phyloP scores from a whole-genome alignment of 1,284 basidiomycete species.

The Caloboletus inedulis region DNA sequence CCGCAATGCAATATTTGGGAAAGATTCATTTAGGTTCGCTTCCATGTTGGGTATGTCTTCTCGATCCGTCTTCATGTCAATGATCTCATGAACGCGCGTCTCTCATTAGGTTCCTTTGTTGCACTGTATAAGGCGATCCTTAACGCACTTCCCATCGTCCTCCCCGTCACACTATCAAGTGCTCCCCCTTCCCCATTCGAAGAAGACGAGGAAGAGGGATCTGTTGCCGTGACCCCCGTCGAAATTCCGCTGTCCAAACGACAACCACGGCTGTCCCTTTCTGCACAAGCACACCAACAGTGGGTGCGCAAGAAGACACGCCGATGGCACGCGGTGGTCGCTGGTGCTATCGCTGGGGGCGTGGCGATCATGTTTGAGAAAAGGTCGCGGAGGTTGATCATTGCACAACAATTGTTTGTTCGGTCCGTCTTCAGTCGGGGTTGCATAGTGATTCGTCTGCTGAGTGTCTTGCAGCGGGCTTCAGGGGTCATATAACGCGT shows the following conservation, averaged over 20 bases:
- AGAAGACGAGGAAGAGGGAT: slow-evolving; percentile 30
- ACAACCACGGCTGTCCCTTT: slow-evolving; percentile 55
- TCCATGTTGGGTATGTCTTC: slow-evolving; percentile 71
- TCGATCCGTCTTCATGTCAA: background rate
- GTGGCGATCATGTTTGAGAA: slow-evolving; percentile 85
- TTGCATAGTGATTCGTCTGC: background rate
- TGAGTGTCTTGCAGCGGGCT: slow-evolving; percentile 56
- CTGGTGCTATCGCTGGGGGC: slow-evolving; percentile 81
- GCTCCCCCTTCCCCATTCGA: slow-evolving; percentile 38
- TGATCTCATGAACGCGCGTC: background rate
- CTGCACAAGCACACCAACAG: slow-evolving; percentile 57
- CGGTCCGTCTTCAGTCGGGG: slow-evolving; percentile 41
- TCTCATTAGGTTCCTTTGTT: slow-evolving; percentile 65
- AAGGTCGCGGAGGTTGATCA: slow-evolving; percentile 60
- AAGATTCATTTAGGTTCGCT: slow-evolving; percentile 78
- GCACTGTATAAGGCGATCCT: slow-evolving; percentile 80
- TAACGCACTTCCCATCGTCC: slow-evolving; percentile 77
- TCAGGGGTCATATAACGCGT: slow-evolving; percentile 80
- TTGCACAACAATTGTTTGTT: slow-evolving; percentile 92
- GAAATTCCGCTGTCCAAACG: slow-evolving; percentile 31
- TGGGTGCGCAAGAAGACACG: slow-evolving; percentile 64
- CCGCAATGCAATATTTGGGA: slow-evolving; percentile 75
- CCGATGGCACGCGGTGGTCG: slow-evolving; percentile 86
- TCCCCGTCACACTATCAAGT: slow-evolving; percentile 45
- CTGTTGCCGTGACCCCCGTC: slow-evolving; percentile 29